Base-by-base conservation (phyloP, 1,284 basidiomycete species). In the Schizophyllum commune region DNA sequence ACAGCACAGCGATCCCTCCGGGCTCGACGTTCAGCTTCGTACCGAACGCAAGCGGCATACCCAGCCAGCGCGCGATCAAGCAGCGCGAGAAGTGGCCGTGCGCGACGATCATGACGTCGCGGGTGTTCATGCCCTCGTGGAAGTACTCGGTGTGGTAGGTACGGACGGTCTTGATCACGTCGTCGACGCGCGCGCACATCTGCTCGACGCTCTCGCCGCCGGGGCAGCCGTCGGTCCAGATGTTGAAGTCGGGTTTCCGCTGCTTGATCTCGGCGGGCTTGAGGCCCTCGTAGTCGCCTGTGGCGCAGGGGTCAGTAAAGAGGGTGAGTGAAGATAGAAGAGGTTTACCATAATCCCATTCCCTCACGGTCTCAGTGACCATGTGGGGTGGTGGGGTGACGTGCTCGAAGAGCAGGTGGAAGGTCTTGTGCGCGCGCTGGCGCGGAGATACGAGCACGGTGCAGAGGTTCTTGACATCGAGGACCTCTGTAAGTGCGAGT, bases 211-310 rank as follows among this genome's bases (percentile, higher is more conserved):
- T 88, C 75, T 97, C 94, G 32, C 94, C 94, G 17, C 86, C 89
- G 11, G 92, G 92, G 68, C 93, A 96, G 1, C 93, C 93, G 69
- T 94, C 89, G 52, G 73, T 79, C 91, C 92, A 96, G 68, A 96
- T 94, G 32, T 72, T 71, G 92, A 92, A 96, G 32, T 72, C 77
- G 0, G 89, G 83, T 62, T 85, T 82, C 55, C 74, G 78, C 60
- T 81, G 79, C 63, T 86, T 77, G 67, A 96, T 96, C 68, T 96
- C 90, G 32, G 82, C 75, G 17, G 88, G 80, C 53, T 83, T 71
- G 54, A 94, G 81, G 11, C 94, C 94, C 72, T 97, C 94, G 69
- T 93, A 96, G 9, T 91, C 83, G 27, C 94, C 80, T 80, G 32
- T 19, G 32, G 20, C n/a, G 21, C 4, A 8, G 39, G 8, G 2